Percentiles rank a stretch among this genome's conserved stretches.
Evolutionary conservation across 2,329 filamentous ascomycete genomes (phyloP).

Genomic region (Cladophialophora bantiana): DNA sequence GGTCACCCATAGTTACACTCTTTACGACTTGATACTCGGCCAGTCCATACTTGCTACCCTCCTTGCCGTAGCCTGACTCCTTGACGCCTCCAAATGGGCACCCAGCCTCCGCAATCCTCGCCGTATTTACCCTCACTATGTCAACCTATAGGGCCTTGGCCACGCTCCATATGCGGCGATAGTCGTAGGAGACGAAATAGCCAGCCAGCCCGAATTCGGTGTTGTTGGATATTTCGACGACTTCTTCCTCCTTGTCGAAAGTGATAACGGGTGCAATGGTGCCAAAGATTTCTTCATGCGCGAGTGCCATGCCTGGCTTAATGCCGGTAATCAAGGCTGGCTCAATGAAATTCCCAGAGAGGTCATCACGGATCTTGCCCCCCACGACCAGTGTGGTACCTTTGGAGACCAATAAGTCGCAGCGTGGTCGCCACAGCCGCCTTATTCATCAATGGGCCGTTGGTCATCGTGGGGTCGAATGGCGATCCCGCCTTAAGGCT

Average conservation of each 20-base stretch:
- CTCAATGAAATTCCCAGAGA: slow-evolving; percentile 33
- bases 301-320: slow-evolving; percentile 25
- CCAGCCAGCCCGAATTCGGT: slow-evolving; percentile 45
- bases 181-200: slow-evolving; percentile 55
- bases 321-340: slow-evolving; percentile 35
- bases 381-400: too few species aligned
- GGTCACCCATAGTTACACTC: too few species aligned
- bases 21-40: too few species aligned
- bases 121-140: slow-evolving; percentile 73
- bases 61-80: too few species aligned
- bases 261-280: slow-evolving; percentile 67
- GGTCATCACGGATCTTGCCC: slow-evolving; percentile 35
- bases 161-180: slow-evolving; percentile 59
- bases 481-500: slow-evolving; percentile 77
- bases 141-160: slow-evolving; percentile 77
- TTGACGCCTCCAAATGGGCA: slow-evolving; percentile 46
- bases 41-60: too few species aligned
- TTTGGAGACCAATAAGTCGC: too few species aligned
- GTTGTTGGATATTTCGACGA: slow-evolving; percentile 44
- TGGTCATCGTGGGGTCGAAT: slow-evolving; percentile 72
- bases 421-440: slow-evolving; percentile 30
- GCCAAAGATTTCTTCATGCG: slow-evolving; percentile 45
- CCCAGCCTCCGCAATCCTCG: slow-evolving; percentile 58
- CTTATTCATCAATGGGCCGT: slow-evolving; percentile 69
- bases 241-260: slow-evolving; percentile 46